Base-by-base conservation (phyloP, 768 basidiomycete genomes). In the Favolaschia claudopus region DNA sequence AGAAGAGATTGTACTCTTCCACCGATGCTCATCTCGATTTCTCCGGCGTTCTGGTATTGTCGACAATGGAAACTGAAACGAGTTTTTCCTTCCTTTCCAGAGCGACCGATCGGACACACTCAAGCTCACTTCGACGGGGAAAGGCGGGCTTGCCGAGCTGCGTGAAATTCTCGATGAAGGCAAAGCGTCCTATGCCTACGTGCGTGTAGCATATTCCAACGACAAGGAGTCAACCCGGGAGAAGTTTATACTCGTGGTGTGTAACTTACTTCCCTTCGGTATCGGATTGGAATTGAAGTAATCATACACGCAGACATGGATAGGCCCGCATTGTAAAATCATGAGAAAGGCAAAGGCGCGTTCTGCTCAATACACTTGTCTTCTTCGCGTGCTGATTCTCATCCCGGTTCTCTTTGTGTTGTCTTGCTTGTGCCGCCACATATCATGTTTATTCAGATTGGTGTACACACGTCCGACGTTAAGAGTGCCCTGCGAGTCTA, bases 331-430 rank as follows among this genome's bases (percentile, higher is more conserved):
- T 37, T 92, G 93, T 76, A 95, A 93, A 77, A 83, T 95, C 62
- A 94, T 96, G 95, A 84, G 95, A 60, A 91, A 89, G 77, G 95
- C 89, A 38, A 96, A 94, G 87, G 92, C 92, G 55, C 64, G 83
- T 74, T 34, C 50, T 67, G 62, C 70, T 72, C n/a, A n/a, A n/a
- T n/a, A n/a, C n/a, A n/a, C n/a, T n/a, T n/a, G n/a, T n/a, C n/a
- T 65, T 51, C 49, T 57, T 66, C 64, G 59, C 62, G 20, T 69
- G 51, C 65, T 69, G 74, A 72, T 73, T 68, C 70, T 65, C 69
- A 68, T 40, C 65, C 66, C n/a, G n/a, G n/a, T n/a, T n/a, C n/a
- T n/a, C n/a, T n/a, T n/a, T n/a, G n/a, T n/a, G n/a, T n/a, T n/a
- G n/a, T n/a, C n/a, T n/a, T n/a, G n/a, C n/a, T n/a, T n/a, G n/a